Percentiles rank a stretch among this genome's conserved stretches.
Evolutionary conservation across 2,329 filamentous ascomycete species (phyloP).

Genomic region (Zalaria sp.): DNA sequence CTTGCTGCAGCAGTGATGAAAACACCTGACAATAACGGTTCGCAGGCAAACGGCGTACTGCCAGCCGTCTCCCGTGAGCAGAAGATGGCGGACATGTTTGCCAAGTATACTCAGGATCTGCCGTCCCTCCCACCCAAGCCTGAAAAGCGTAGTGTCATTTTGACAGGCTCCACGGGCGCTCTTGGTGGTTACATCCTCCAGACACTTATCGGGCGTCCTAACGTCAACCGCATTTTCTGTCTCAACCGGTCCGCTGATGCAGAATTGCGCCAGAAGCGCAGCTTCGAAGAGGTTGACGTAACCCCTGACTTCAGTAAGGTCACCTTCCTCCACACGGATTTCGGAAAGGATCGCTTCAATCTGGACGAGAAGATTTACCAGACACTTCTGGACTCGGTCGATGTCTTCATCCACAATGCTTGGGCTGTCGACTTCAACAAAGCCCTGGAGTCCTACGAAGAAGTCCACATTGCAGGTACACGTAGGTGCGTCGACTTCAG

Average conservation of each 20-base stretch:
- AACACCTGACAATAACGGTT: conserved; percentile 3
- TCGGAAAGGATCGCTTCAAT: conserved; percentile 12
- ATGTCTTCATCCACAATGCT: conserved; percentile 21
- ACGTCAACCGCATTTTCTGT: conserved; percentile 16
- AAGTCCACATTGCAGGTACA: conserved; percentile 15
- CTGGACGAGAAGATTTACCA: conserved; percentile 11
- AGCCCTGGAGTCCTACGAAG: conserved; percentile 16
- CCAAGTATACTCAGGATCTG: conserved; percentile 15
- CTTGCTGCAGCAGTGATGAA: conserved; percentile 10
- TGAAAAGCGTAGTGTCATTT: conserved; percentile 13
- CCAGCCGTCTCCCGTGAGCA: conserved; percentile 8
- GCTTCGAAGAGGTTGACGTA: conserved; percentile 11
- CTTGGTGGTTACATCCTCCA: conserved; percentile 20
- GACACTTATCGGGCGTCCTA: conserved; percentile 12
- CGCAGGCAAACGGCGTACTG: conserved; percentile 5
- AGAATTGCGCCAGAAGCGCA: conserved; percentile 9
- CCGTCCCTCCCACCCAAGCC: conserved; percentile 2
- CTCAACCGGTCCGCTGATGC: conserved; percentile 15
- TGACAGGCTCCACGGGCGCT: conserved; percentile 22
- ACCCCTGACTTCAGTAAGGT: conserved; percentile 12
- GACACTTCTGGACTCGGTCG: conserved; percentile 10
- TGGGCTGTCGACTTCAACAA: conserved; percentile 26
- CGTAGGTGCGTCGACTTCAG: conserved; percentile 15
- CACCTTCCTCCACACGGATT: conserved; percentile 12
- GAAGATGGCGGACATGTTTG: conserved; percentile 15